Base-by-base conservation (phyloP, 1,284 basidiomycete genomes). In the Butyriboletus appendiculatus region DNA sequence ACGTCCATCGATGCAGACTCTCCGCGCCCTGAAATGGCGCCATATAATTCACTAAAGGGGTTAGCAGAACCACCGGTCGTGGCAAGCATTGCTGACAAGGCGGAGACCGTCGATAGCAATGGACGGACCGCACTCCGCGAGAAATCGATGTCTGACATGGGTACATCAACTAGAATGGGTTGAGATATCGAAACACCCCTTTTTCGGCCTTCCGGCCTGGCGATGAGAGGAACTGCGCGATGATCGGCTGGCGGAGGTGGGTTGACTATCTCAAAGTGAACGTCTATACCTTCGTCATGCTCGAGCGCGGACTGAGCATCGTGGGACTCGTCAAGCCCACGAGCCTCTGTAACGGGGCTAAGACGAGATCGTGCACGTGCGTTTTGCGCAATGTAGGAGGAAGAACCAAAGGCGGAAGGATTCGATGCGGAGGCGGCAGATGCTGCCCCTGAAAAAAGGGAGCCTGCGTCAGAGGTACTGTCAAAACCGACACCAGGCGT, bases 1-100 rank as follows among this genome's bases (percentile, higher is more conserved):
- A 97, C 84, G 16, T 80, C 80, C 54, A 88, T 79, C 5, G 85
- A 81, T 5, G 81, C 79, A 10, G 81, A 71, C 61, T 89, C 84
- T 4, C 81, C 85, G 16, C 89, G 82, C 0, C 88, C 90, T 0
- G 88, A 88, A 33, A 93, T 88, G 3, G 87, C 81, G 9, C 84
- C 87, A 66, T 94, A 94, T n/a, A 89, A 71, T 62, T 92, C 86
- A 4, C 86, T 79, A 69, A 92, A 94, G 1, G 92, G 92, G 64
- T 94, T 94, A 10, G 86, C 78, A 9, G 84, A 78, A 40, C 76
- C 71, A 48, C 75, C 75, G 2, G 81, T 79, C 2, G 81, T 78
- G 1, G 84, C 85, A 18, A 93, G 77, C 75, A 90, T 82, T 2
- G 82, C 73, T 0, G 85, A 83, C 22, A 93, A 72, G 20, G 85